These are phyloP conservation scores for Botrytis fragariae DNA, from an alignment of 2,329 filamentous ascomycete species.

Conservation along the genomic window DNA sequence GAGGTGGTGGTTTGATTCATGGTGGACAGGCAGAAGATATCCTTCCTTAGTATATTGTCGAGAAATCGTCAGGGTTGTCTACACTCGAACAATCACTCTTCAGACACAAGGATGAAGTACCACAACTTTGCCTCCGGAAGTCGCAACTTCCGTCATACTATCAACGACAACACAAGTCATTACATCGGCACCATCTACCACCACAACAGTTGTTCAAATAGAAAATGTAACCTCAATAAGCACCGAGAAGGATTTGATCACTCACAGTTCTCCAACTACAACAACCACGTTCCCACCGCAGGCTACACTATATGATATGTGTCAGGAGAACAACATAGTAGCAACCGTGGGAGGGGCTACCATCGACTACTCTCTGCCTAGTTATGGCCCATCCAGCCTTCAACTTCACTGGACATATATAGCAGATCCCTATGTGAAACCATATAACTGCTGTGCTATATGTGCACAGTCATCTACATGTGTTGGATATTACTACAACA, in stretches of 20 bases:
- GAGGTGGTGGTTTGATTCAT: background rate
- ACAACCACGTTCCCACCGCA: background rate
- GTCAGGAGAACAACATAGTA: background rate
- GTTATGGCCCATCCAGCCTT: background rate
- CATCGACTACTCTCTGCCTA: background rate
- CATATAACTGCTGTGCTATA: background rate
- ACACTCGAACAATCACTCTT: background rate
- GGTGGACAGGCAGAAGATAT: background rate
- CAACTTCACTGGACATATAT: background rate
- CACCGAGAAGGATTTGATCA: background rate
- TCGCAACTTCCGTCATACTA: background rate
- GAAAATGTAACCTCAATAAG: background rate
- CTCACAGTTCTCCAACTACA: background rate
- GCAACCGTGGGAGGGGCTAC: background rate
- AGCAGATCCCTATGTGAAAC: background rate
- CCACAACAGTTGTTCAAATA: background rate
- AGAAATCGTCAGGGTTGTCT: background rate
- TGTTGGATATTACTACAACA: background rate
- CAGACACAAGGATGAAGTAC: background rate
- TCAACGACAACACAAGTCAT: background rate
- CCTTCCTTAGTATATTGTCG: background rate
- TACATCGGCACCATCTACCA: background rate
- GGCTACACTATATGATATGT: background rate
- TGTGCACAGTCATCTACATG: background rate
- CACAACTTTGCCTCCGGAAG: background rate